Base-by-base conservation (phyloP, 1,284 basidiomycete genomes). In the Polyporus tsugae region DNA sequence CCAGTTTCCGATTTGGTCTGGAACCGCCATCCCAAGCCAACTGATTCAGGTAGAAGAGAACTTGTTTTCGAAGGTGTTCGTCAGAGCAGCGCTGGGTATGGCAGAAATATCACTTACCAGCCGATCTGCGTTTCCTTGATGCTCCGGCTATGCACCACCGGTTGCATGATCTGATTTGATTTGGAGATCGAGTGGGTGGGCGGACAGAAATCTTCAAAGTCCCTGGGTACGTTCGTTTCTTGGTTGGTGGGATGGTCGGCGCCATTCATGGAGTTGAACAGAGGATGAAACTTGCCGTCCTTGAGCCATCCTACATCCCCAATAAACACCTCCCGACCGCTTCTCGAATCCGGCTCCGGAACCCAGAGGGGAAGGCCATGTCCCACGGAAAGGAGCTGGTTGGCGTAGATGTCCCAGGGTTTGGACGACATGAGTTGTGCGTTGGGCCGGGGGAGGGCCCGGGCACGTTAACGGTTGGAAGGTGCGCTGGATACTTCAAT, bases 361-460 rank as follows among this genome's bases (percentile, higher is more conserved):
- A 60, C 11, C 75, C 76, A 76, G 15, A 76, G 52, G 3, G 76
- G 75, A 36, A 70, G 68, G 2, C 76, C 76, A 19, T 76, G 52
- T 3, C 70, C 68, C n/a, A 53, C 66, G 17, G 39, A 53, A 11
- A 53, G 60, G 10, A 78, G 68, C 53, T 72, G 53, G 17, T 65
- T 15, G 0, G 73, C 72, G 67, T 76, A 78, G 36, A 78, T 62
- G 17, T 75, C 10, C 61, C 61, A 62, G n/a, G n/a, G n/a, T n/a
- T n/a, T n/a, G n/a, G n/a, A n/a, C n/a, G n/a, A n/a, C n/a, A n/a
- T n/a, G n/a, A n/a, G n/a, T n/a, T n/a, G n/a, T n/a, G n/a, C n/a
- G n/a, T n/a, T n/a, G n/a, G n/a, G n/a, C n/a, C n/a, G n/a, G n/a
- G n/a, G n/a, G n/a, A n/a, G n/a, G n/a, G n/a, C n/a, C n/a, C n/a